Evolutionary conservation across 495 filamentous ascomycete species (phyloP), one percentile per base, ranked within the genome.

Genomic region (Sabuloglossum arenarium): DNA sequence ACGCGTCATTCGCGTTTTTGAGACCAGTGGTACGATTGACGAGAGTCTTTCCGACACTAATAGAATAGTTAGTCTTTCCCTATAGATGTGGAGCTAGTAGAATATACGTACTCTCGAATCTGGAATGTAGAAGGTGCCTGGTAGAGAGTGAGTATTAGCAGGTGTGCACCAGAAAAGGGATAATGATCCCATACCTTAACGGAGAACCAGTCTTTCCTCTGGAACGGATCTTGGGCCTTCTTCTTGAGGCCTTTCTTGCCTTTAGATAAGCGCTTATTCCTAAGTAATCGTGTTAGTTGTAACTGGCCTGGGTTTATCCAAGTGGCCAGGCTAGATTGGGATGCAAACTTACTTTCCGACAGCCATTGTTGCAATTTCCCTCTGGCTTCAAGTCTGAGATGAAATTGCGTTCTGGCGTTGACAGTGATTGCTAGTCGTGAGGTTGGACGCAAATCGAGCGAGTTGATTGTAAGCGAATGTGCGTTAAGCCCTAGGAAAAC

Each of bases 241-340:
- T 98, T 98, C 86, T 98, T 98, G 67, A 98, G 81, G 70, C 91
- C 91, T 82, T 98, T 98, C 86, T 98, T 98, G 77, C 91, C 93
- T 79, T 98, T 98, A 53, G 91, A 97, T 76, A 98, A 80, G 73
- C 91, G 85, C 87, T 98, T 97, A 80, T 98, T 98, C 85, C 93
- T 98, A 67, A 51, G 0, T 14, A 24, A 16, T 51, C 8, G 11
- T 16, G 25, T 51, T 11, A 51, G 47, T 29, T 16, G 16, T 14
- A 29, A 6, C 29, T 23, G 3, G 25, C 12, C 24, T 25, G 29
- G 31, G 21, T 28, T 53, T 54, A n/a, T 21, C 32, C 3, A 39
- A 8, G 43, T 43, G 28, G 34, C 12, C 24, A 4, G 25, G 24
- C 0, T 45, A 50, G n/a, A 24, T 21, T 28, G 27, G 32, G 21